Evolutionary conservation across 345 rosid species (phyloP).

Genomic region (Corchorus capsularis): DNA sequence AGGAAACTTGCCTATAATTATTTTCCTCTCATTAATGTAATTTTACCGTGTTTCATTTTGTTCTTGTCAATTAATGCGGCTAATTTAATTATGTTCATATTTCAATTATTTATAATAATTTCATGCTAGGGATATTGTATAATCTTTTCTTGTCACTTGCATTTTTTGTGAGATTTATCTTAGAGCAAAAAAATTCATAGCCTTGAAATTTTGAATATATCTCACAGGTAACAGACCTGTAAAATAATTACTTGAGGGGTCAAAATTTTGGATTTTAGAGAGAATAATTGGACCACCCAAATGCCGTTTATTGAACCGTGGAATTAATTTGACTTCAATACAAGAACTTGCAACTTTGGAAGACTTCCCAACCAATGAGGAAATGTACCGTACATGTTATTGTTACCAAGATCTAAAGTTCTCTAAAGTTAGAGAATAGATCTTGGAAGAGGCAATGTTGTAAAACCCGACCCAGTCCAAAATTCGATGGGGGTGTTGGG

Average conservation of each 20-base stretch:
- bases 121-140: too few relatives aligned
- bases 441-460: conserved; percentile 15
- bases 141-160: neutral
- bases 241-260: conserved; percentile 34
- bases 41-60: too few relatives aligned
- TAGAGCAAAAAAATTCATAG: too few relatives aligned
- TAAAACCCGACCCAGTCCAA: too few relatives aligned
- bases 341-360: conserved; percentile 24
- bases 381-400: conserved; percentile 27
- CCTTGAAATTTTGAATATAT: conserved; percentile 3
- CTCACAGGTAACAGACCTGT: conserved; percentile 23
- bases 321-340: conserved; percentile 27
- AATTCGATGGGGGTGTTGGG: too few relatives aligned
- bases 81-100: too few relatives aligned
- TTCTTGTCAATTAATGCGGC: too few relatives aligned
- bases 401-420: conserved; percentile 35
- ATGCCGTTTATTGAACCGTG: conserved; percentile 12
- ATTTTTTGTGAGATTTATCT: neutral
- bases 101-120: too few relatives aligned
- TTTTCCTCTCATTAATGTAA: too few relatives aligned
- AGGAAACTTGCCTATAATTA: too few relatives aligned
- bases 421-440: conserved; percentile 27
- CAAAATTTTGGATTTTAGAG: conserved; percentile 24
- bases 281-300: neutral
- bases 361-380: conserved; percentile 33